Evolutionary conservation across 73 alveolate genomes (phyloP), one percentile per base, ranked within the genome.

Genomic region (Symbiodinium pilosum): DNA sequence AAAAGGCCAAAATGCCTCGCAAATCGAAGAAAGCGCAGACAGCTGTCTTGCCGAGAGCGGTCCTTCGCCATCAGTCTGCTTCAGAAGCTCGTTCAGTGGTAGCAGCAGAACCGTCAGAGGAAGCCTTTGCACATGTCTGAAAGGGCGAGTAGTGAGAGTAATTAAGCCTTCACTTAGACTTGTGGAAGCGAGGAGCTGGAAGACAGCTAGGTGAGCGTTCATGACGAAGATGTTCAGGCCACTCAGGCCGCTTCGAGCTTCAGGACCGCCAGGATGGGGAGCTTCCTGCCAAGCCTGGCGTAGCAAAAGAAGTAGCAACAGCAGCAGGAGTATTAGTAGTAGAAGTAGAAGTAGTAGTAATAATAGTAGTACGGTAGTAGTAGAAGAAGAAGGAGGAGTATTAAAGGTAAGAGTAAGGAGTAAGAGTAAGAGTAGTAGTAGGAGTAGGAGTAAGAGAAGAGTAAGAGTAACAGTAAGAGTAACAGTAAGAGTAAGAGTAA

Each of bases 61-160:
- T 54, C 47, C 75, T 36, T 83, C 96, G 18, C 75, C 96, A 43
- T 81, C 40, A 52, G 96, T 51, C 51, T 89, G 96, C 96, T 89
- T 89, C 96, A 89, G 41, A 42, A 89, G 26, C 20, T 36, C 87
- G 34, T 89, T 89, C 77, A 89, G 40, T 2, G 96, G 96, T 30
- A 89, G 73, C 73, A 89, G 87, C 86, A 89, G 47, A 84, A 89
- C 56, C 40, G 96, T 89, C 96, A 89, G 75, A 30, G 96, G 96
- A 84, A 89, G 40, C 96, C 96, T 89, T 39, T 5, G 73, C 64
- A 47, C 64, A 47, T 56, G 59, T 47, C 59, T 47, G 73, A 56
- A 56, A 56, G 73, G 34, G 9, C 21, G 34, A 32, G 73, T 32
- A 20, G 21, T 8, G 32, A 47, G 21, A 14, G 59, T 14, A 9